phyloP scores from a whole-genome alignment of 2,329 filamentous ascomycete genomes.

The Ilyonectria mors-panacis region DNA sequence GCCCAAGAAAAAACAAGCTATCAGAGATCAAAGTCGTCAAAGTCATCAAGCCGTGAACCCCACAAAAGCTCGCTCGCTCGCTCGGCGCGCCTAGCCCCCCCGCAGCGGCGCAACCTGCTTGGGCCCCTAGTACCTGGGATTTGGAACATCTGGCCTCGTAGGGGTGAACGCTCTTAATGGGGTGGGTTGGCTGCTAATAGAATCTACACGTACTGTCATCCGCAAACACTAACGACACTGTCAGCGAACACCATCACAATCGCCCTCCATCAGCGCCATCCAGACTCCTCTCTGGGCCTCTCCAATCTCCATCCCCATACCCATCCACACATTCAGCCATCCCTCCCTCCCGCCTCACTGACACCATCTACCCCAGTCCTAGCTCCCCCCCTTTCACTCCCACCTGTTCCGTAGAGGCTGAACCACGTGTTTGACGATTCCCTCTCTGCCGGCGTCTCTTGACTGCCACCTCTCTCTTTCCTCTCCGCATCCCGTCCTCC shows the following conservation, averaged over 20 bases:
- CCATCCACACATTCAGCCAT: background rate
- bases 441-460: slow-evolving; percentile 18
- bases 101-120: slow-evolving; percentile 4
- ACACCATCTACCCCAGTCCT: slow-evolving; percentile 27
- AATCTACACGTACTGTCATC: background rate
- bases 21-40: slow-evolving; percentile 2
- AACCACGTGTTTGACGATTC: slow-evolving; percentile 43
- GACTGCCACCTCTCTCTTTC: slow-evolving; percentile 13
- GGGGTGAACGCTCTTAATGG: background rate
- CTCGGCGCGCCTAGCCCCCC: background rate
- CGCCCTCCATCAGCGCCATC: background rate
- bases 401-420: slow-evolving; percentile 35
- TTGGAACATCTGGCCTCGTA: background rate
- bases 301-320: slow-evolving; percentile 1
- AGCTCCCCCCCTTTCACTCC: slow-evolving; percentile 10
- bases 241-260: background rate
- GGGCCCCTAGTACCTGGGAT: background rate
- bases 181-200: background rate
- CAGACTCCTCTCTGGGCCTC: background rate
- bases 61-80: background rate
- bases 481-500: slow-evolving; percentile 14
- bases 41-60: background rate
- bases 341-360: slow-evolving; percentile 20
- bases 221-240: background rate
- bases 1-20: background rate